Base-by-base conservation (phyloP, 768 basidiomycete genomes). In the Lepiota subincarnata region DNA sequence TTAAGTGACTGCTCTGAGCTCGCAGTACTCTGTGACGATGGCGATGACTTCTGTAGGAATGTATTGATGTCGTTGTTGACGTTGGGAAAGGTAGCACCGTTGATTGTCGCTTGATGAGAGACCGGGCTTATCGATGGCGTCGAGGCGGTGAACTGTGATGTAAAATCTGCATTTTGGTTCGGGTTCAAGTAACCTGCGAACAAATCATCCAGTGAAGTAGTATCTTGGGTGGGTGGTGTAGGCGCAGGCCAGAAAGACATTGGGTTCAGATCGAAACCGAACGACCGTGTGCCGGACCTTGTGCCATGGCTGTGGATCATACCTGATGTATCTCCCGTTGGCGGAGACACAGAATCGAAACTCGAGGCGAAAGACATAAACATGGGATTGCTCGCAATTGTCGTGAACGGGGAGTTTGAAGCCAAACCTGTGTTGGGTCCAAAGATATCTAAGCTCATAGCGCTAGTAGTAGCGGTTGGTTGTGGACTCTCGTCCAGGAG, bases 381-480 rank as follows among this genome's bases (percentile, higher is more conserved):
- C 70, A 84, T 77, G 1, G 91, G 89, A 57, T 92, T 92, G 69
- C 78, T 84, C 46, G 89, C 89, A 53, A 94, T 84, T 10, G 87
- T 89, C 53, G 86, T 91, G 67, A 82, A 91, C 1, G 83, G 78
- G 5, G 75, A 72, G 31, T 72, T 72, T 13, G 72, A 67, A 1
- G 75, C 66, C 26, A 76, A 64, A n/a, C 79, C 70, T 6, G 79
- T 71, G 57, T 69, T 73, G 49, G 70, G 81, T 59, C 80, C 84
- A 12, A 79, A 71, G 50, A 79, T 73, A 62, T 87, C 84, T 67
- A 85, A 73, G 53, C 76, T 73, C 79, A 84, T 84, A 2, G 81
- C 76, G 28, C 75, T 74, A 42, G 80, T 76, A 5, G 79, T 78
- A 16, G 80, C 77, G 5, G 81, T 77, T 28, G 76, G 72, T 59